These are phyloP conservation scores for Rhizopus delemar DNA, from an alignment of 371 early-diverging fungal species.

Conservation along the genomic window DNA sequence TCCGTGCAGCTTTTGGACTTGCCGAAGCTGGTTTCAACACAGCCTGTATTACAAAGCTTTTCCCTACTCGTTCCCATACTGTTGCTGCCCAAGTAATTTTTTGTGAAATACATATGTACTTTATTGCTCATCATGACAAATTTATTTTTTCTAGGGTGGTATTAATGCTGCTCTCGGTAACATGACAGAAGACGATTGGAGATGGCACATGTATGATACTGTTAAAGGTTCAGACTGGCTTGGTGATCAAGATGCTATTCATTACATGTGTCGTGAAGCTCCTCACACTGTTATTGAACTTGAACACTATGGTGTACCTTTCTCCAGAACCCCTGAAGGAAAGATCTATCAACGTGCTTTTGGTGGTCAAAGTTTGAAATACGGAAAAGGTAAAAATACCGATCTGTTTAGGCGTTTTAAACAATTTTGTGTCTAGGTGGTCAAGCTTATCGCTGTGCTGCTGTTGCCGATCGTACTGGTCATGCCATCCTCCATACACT, in stretches of 20 bases:
- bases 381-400: conserved; percentile 63
- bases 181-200: conserved; percentile 99
- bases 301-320: conserved; percentile 97
- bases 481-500: conserved; percentile 96
- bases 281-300: conserved; percentile 94
- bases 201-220: conserved; percentile 99
- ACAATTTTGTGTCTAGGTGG: conserved; percentile 45
- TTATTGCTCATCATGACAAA: no score
- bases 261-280: conserved; percentile 98
- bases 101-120: no score
- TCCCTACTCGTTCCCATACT: conserved; percentile 98
- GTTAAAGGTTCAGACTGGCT: conserved; percentile 99
- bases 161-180: conserved; percentile 98
- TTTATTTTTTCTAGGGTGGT: conserved; percentile 71
- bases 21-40: conserved; percentile 97
- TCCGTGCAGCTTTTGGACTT: conserved; percentile 97
- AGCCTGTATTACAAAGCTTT: conserved; percentile 97
- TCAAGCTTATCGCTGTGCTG: conserved; percentile 97
- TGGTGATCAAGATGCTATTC: conserved; percentile 98
- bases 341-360: conserved; percentile 98
- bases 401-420: no score
- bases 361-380: conserved; percentile 94
- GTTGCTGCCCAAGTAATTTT: conserved; percentile 90
- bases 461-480: conserved; percentile 98
- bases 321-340: conserved; percentile 96